A percentile compares a stretch with the other conserved stretches of the same genome.
Conservation (phyloP, 2,329 filamentous ascomycete genomes). For the Dothiorella sarmentorum region DNA sequence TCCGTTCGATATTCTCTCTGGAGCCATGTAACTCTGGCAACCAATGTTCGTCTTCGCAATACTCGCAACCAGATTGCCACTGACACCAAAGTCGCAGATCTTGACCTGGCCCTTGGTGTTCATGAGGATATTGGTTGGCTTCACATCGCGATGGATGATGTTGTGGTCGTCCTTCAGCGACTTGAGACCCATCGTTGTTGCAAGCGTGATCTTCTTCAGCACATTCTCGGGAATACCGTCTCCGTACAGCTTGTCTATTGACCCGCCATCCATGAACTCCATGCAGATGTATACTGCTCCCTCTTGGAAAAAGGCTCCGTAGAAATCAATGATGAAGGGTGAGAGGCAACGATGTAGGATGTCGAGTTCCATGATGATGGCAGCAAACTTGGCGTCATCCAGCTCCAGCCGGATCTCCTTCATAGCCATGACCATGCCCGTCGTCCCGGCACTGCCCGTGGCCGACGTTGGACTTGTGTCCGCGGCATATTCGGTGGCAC, state of each 20-base stretch:
- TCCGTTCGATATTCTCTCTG: slow-evolving; percentile 87
- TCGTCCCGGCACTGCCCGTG: slow-evolving; percentile 49
- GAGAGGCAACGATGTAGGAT: slow-evolving; percentile 93
- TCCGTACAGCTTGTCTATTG: slow-evolving; percentile 90
- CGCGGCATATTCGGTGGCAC: slow-evolving; percentile 25
- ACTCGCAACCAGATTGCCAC: slow-evolving; percentile 91
- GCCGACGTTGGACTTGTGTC: slow-evolving; percentile 35
- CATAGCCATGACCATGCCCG: slow-evolving; percentile 94
- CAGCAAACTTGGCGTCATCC: slow-evolving; percentile 93
- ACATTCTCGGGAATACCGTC: slow-evolving; percentile 88
- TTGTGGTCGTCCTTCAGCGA: slow-evolving; percentile 96
- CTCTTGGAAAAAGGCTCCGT: slow-evolving; percentile 98
- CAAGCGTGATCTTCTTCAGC: slow-evolving; percentile 83
- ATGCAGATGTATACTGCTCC: slow-evolving; percentile 99
- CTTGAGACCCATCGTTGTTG: slow-evolving; percentile 88
- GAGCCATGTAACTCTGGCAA: slow-evolving; percentile 99
- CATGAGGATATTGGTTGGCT: slow-evolving; percentile 95
- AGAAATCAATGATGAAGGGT: slow-evolving; percentile 97
- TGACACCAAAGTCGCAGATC: slow-evolving; percentile 98
- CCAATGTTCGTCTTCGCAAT: slow-evolving; percentile 99
- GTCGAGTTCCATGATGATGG: slow-evolving; percentile 96
- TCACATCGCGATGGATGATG: slow-evolving; percentile 98
- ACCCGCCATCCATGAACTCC: slow-evolving; percentile 98
- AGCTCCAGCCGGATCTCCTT: slow-evolving; percentile 95
- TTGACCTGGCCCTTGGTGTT: slow-evolving; percentile 91